Evolutionary conservation across 2,329 filamentous ascomycete genomes (phyloP), one percentile per base, ranked within the genome.

Genomic region (Rhinocladiella mackenziei): DNA sequence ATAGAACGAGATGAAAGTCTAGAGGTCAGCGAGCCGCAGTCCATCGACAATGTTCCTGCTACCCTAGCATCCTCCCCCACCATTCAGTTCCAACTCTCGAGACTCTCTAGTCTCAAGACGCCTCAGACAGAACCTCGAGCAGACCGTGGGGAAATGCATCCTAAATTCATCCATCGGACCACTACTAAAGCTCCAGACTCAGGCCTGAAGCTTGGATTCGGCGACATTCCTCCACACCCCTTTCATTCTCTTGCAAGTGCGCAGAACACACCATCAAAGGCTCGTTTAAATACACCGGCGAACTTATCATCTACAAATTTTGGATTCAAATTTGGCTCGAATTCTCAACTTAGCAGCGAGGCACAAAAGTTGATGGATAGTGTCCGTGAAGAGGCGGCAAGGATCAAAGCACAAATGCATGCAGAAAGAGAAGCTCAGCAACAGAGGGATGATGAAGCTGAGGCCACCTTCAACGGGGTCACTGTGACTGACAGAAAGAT

Each of bases 131-230:
- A 3, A 75, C 70, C 84, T 55, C 84, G 85, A 68, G 85, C 87
- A 17, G 72, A 83, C 35, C 75, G 76, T 53, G 80, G 82, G 48
- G 89, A 95, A 63, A 96, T 96, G 89, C 89, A 96, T 62, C 91
- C 91, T 6, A 86, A 85, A 69, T 86, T 85, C 61, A 78, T 80
- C 44, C 87, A 92, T 45, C 75, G 78, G 41, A 83, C 75, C 53
- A 89, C 85, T 15, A 84, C 81, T 50, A 86, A 84, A 41, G 73
- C 86, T 32, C 78, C 84, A 2, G 89, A 92, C 18, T 88, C 89
- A 8, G 88, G 84, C 4, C 73, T 92, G 31, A 80, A 84, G 59
- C 75, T 94, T 15, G 89, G 89, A 11, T 95, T 96, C 65, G 48
- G 50, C 30, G 54, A 56, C 38, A 50, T 59, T 25, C 39, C 50